Base-by-base conservation (phyloP, 164 flowering plant genomes). In the Magnolia officinalis region DNA sequence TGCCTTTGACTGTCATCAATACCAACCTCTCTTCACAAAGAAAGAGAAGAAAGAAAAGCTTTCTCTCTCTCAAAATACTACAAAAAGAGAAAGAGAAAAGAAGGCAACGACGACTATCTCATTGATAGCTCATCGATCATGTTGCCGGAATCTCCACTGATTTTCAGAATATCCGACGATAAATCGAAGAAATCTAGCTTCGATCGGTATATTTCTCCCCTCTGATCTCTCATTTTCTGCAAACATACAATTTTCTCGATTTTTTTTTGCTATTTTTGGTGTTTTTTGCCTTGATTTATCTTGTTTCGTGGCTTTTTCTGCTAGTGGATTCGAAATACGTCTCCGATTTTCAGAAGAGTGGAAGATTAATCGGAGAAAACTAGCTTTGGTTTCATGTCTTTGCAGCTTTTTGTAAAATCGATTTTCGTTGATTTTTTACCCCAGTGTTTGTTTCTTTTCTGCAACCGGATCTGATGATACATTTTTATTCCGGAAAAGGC, bases 1-100 rank as follows among this genome's bases (percentile, higher is more conserved):
- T 37, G 61, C 10, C 50, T 71, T 76, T 76, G 78, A 76, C 74
- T 76, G 74, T 76, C 78, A 63, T 64, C 74, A 50, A 59, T 49
- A 49, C 65, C 73, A 11, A 23, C 31, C 18, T 16, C 61, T 37
- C 6, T 6, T 37, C 45, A 37, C 18, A 55, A 55, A 55, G 67
- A 20, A 64, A 64, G 9, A 74, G 29, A 65, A 63, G 29, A 45
- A 61, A 37, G 45, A 37, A 49, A 45, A 21, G 70, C 72, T 75
- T 31, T 74, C 37, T 31, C 37, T 31, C 73, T 31, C 67, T 68
- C 45, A 50, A n/a, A 64, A 64, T 64, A 64, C 9, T 49, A 37
- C 21, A 16, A 49, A 70, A n/a, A 9, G 23, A 19, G 45, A 37
- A 70, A n/a, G 55, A n/a, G 6, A 24, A 52, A 16, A 50, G 26